Evolutionary conservation across 768 basidiomycete species (phyloP), one percentile per base, ranked within the genome.

Genomic region (Nidularia pulvinata): DNA sequence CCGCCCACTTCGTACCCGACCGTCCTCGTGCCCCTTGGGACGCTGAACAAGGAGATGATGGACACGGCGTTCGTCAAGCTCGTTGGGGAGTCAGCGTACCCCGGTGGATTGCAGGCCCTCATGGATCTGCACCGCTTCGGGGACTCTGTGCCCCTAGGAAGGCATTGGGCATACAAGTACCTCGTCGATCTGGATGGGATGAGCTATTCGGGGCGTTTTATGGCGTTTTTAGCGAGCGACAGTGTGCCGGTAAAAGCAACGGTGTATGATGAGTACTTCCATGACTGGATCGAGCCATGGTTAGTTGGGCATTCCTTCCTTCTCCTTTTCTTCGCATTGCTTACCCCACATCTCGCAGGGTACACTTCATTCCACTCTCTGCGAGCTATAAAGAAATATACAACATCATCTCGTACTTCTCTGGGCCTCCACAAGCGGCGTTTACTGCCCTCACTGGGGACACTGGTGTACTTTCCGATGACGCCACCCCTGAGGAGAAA

Each of bases 291-390:
- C 39, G 86, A 95, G 62, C 95, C 95, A 22, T 98, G 95, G 74
- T 75, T 57, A 10, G 71, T 61, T 19, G 25, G 25, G 25, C n/a
- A 11, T 46, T 22, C 44, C 43, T 39, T 42, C 53, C n/a, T n/a
- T n/a, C 16, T 47, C 11, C 16, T 25, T 56, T 1, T n/a, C 39
- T 43, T 44, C 13, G 5, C 16, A 13, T 51, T 2, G 7, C 2
- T 56, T 50, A 19, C 52, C 16, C 2, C 35, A 42, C 49, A 16
- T 34, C 6, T 46, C 36, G 4, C 54, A 93, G 93, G 95, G 78
- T 98, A 25, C 96, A 99, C 71, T 99, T 84, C 65, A 95, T 99
- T 59, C 96, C 96, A 0, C 71, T 99, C 34, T 94, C 94, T 0
- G 78, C 88, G 39, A 79, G 86, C 3, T 98, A 97, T 69, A 72